Evolutionary conservation across 805 yeast genomes (phyloP).

Genomic region (Wickerhamiella slavikovae): DNA sequence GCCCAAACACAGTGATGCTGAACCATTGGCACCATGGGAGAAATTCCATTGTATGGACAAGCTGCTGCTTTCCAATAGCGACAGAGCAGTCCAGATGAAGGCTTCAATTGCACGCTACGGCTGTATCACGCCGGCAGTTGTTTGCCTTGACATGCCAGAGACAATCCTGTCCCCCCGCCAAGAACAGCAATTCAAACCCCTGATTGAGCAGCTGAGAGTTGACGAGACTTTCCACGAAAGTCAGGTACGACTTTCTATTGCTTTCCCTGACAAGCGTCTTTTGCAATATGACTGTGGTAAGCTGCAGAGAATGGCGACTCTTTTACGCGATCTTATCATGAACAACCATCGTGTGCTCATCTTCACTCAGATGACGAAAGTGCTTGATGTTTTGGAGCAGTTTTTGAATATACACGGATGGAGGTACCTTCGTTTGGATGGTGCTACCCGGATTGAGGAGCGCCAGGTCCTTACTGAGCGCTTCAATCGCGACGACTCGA

Average conservation of each 20-base stretch:
- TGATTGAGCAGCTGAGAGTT: neutral
- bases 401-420: conserved; percentile 89
- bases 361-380: conserved; percentile 96
- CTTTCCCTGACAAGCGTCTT: conserved; percentile 87
- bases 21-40: too few relatives aligned
- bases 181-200: too few relatives aligned
- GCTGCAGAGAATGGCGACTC: conserved; percentile 58
- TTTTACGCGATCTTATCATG: conserved; percentile 57
- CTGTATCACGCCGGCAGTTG: conserved; percentile 74
- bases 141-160: conserved; percentile 41
- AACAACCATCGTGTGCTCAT: conserved; percentile 87
- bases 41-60: conserved; percentile 3
- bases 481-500: conserved; percentile 66
- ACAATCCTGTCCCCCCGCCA: conserved; percentile 9
- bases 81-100: conserved; percentile 20
- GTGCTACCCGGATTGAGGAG: conserved; percentile 93
- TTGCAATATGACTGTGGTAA: conserved; percentile 95
- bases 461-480: conserved; percentile 85
- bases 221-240: conserved; percentile 50
- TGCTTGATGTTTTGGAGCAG: conserved; percentile 78
- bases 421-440: conserved; percentile 85
- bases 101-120: conserved; percentile 53
- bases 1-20: too few relatives aligned
- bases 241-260: conserved; percentile 74
- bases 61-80: conserved; percentile 12